Percentiles rank a stretch among this genome's conserved stretches.
Conservation (phyloP, 495 filamentous ascomycete genomes). For the Aspergillus indologenus region DNA sequence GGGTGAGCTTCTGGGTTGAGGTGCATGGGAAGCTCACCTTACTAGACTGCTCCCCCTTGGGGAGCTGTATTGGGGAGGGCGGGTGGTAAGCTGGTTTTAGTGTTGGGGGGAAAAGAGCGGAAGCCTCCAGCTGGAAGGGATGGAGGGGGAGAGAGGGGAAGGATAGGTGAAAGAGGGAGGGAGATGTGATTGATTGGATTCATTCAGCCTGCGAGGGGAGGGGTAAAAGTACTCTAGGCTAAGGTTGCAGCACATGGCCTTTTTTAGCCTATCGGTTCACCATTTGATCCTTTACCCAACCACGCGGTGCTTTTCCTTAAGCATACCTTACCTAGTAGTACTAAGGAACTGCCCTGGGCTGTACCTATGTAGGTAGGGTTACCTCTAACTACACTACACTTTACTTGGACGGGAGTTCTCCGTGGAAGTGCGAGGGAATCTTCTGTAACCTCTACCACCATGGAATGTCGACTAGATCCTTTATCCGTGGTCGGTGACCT, state of each 20-base stretch:
- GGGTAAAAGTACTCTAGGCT: background rate
- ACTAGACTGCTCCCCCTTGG: too few species aligned
- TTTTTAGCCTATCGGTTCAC: background rate
- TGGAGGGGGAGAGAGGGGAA: background rate
- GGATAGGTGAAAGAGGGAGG: background rate
- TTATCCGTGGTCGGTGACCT: background rate
- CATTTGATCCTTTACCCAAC: background rate
- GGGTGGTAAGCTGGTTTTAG: background rate
- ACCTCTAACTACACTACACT: too few species aligned
- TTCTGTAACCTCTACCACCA: too few species aligned
- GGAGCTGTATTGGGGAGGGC: slow-evolving; percentile 19
- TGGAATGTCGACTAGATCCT: background rate
- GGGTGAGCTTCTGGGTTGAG: slow-evolving; percentile 10
- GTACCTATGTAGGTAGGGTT: too few species aligned
- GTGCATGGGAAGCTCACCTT: slow-evolving; percentile 19
- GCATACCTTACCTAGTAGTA: too few species aligned
- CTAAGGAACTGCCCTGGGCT: too few species aligned
- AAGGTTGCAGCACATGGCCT: background rate
- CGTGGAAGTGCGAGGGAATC: too few species aligned
- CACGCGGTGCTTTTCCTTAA: background rate
- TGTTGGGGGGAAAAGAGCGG: too few species aligned
- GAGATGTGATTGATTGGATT: too few species aligned
- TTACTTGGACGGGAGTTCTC: too few species aligned
- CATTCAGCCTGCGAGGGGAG: too few species aligned
- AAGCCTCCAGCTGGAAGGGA: too few species aligned